A percentile compares a stretch with the other conserved stretches of the same genome.
Conservation (phyloP, 108 stramenopile genomes). For the Discostella stelligeroides region DNA sequence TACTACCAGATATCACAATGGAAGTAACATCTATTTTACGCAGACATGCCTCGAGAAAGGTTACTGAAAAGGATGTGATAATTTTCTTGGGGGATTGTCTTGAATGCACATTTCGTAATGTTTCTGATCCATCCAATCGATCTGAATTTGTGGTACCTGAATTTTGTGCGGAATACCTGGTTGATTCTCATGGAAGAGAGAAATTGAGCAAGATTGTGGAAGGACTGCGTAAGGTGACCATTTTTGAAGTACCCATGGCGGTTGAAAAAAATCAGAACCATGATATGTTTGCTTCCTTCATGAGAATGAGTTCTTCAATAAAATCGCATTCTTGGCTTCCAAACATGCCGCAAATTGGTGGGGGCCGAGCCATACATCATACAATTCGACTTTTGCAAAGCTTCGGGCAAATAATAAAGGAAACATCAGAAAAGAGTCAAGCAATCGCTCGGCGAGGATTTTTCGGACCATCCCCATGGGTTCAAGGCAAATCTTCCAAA, state of each 20-base stretch:
- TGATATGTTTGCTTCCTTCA: no score
- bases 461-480: constrained; percentile 43
- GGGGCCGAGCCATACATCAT: constrained; percentile 48
- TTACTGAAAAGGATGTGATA: constrained; percentile 25
- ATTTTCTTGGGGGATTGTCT: constrained; percentile 54
- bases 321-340: constrained; percentile 42
- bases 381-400: constrained; percentile 52
- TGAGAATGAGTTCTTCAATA: no score
- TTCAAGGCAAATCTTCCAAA: constrained; percentile 22
- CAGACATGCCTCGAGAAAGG: constrained; percentile 6
- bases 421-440: not conserved
- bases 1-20: constrained; percentile 43
- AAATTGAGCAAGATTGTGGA: constrained; percentile 17
- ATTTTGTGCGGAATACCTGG: constrained; percentile 36
- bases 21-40: constrained; percentile 25
- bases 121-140: constrained; percentile 35
- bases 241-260: constrained; percentile 38
- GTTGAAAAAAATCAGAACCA: constrained; percentile 6
- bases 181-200: constrained; percentile 19
- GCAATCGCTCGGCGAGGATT: constrained; percentile 18
- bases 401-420: constrained; percentile 31
- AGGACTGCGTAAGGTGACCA: constrained; percentile 1
- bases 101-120: constrained; percentile 44
- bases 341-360: constrained; percentile 35
- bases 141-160: constrained; percentile 27